Percentiles rank a stretch among this genome's conserved stretches.
These are phyloP conservation scores for Microbotryum silenes-acaulis DNA, from an alignment of 1,284 basidiomycete species.

Conservation along the genomic window DNA sequence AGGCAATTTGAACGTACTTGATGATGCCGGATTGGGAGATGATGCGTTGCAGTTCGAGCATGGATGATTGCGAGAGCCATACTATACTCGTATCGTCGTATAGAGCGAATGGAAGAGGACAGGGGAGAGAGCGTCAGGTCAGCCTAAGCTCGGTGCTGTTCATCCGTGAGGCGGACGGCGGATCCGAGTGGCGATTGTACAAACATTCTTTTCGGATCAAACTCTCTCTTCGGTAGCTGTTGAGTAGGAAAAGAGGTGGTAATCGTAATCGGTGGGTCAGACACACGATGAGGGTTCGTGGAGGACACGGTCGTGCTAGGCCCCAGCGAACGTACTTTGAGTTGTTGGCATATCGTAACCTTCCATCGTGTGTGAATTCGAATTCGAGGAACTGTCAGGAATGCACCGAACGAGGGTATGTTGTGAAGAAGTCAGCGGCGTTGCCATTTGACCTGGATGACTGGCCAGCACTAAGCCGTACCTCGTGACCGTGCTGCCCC, in stretches of 20 bases:
- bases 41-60: slow-evolving; percentile 88
- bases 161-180: no score
- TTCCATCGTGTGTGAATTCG: slow-evolving; percentile 83
- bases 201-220: slow-evolving; percentile 96
- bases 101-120: slow-evolving; percentile 1
- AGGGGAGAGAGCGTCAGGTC: not conserved
- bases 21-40: slow-evolving; percentile 92
- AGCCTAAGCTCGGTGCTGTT: not conserved
- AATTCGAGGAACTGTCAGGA: slow-evolving; percentile 76
- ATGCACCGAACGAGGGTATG: not conserved
- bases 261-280: not conserved
- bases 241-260: not conserved
- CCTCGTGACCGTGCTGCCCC: slow-evolving; percentile 88
- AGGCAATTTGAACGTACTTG: slow-evolving; percentile 55
- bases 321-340: slow-evolving; percentile 53
- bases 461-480: not conserved
- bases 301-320: not conserved
- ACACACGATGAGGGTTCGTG: no score
- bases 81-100: slow-evolving; percentile 49
- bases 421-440: not conserved
- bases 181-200: slow-evolving; percentile 39
- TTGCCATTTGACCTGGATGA: not conserved
- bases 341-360: slow-evolving; percentile 96
- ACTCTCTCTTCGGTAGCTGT: slow-evolving; percentile 81
- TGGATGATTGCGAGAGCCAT: slow-evolving; percentile 85